Evolutionary conservation across 2,329 filamentous ascomycete species (phyloP), one percentile per base, ranked within the genome.

Genomic region (Davidsoniella australis): DNA sequence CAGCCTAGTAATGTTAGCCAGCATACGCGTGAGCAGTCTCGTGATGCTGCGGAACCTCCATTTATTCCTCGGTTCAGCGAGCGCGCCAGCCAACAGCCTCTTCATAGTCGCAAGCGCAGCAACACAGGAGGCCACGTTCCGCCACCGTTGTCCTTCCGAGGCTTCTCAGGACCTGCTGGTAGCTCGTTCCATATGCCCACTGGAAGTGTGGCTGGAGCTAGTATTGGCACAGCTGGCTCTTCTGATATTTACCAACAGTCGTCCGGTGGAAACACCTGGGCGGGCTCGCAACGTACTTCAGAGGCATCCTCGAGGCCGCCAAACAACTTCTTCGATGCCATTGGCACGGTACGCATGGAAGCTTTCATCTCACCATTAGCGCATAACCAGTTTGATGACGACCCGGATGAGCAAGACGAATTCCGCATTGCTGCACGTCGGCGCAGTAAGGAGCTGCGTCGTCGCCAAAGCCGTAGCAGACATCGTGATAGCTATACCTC

Each of bases 321-420:
- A 0, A 66, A 66, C 51, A 78, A 78, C 62, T 88, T 91, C 66
- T 91, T 91, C 59, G 87, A 93, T 57, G 83, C 83, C 1, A 81
- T 93, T 51, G 87, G 88, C 1, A 96, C 88, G 2, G 78, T 96
- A 43, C 78, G 91, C 24, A 96, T 98, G 89, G 89, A 96, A 63
- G 91, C 91, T 0, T 98, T 96, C 62, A 93, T 98, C 56, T 78
- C 70, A 57, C 77, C 77, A 0, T 61, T 80, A 9, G 67, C 73
- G 1, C 67, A 70, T 53, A 66, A 66, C 2, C 65, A 66, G 24
- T 65, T 70, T 47, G 64, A 66, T 10, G 69, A 72, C 10, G 62
- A 66, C 40, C 48, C 67, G 0, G 66, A 71, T 48, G 72, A 74
- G 54, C 61, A 66, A 18, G 71, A 74, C 20, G 72, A 76, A 54